Conservation (phyloP, 192 early-diverging fungal genomes). For the Linnemannia schmuckeri region DNA sequence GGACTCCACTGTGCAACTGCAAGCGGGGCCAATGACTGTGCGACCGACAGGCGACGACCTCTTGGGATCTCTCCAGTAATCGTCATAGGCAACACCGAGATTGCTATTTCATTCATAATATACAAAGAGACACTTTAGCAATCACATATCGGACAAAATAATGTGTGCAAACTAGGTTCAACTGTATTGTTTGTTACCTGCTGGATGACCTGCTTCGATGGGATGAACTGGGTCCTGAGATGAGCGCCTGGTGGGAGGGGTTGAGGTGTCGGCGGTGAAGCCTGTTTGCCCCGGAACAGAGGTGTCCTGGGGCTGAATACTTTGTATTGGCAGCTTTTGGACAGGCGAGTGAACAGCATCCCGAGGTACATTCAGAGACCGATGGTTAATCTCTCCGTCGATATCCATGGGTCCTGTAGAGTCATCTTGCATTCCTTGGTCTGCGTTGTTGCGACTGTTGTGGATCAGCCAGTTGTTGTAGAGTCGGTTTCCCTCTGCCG, state of each 20-base stretch:
- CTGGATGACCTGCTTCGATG: conserved; percentile 36
- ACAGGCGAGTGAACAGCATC: background rate
- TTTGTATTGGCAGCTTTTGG: background rate
- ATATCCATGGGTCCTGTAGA: background rate
- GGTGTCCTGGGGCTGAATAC: background rate
- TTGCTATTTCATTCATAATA: background rate
- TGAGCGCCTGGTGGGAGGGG: background rate
- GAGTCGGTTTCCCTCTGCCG: conserved; percentile 33
- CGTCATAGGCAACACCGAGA: background rate
- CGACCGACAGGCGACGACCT: background rate
- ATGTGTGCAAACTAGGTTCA: background rate
- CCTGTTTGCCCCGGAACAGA: background rate
- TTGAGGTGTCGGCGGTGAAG: background rate
- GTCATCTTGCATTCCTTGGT: background rate
- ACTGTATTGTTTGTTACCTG: conserved; percentile 1
- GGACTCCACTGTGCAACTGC: background rate
- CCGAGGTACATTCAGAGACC: conserved; percentile 19
- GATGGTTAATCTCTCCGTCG: background rate
- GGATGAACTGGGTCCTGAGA: conserved; percentile 25
- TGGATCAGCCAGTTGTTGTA: conserved; percentile 44
- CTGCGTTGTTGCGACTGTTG: background rate
- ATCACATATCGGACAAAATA: background rate
- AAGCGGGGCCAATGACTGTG: background rate
- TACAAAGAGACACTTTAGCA: background rate
- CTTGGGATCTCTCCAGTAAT: background rate